Evolutionary conservation across 306 rosid species (phyloP).

Genomic region (Chamaecrista fasciculata): DNA sequence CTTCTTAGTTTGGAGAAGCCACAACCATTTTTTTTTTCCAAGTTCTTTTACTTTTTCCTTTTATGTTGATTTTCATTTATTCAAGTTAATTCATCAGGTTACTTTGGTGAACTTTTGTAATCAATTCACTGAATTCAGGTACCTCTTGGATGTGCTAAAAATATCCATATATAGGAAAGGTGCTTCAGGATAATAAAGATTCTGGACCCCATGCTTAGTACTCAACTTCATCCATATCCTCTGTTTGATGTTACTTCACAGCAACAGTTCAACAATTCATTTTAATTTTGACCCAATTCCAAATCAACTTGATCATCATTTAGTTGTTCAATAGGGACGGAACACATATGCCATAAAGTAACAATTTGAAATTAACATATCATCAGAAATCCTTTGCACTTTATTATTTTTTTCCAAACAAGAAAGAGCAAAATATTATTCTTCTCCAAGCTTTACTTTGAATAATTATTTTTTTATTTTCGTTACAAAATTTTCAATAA

Average conservation of each 20-base stretch:
- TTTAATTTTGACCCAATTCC: neutral
- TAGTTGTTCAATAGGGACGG: neutral
- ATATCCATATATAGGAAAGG: neutral
- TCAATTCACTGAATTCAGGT: too few relatives aligned
- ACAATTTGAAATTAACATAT: neutral
- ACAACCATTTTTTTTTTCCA: neutral
- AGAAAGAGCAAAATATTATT: neutral
- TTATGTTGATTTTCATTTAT: neutral
- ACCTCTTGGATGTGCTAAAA: neutral
- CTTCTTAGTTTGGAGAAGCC: neutral
- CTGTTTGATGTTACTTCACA: neutral
- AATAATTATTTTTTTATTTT: too few relatives aligned
- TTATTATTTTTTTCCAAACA: neutral
- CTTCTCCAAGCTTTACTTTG: too few relatives aligned
- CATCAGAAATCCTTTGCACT: neutral
- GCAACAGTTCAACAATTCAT: neutral
- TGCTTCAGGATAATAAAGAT: neutral
- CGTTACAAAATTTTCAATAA: too few relatives aligned
- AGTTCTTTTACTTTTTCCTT: neutral
- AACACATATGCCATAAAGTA: neutral
- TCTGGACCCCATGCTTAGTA: neutral
- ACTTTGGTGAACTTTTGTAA: neutral
- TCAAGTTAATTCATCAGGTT: neutral
- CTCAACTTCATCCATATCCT: neutral
- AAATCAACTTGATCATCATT: slow-evolving; percentile 1